These are phyloP conservation scores for Russula vinacea DNA, from an alignment of 768 basidiomycete genomes.

Conservation along the genomic window DNA sequence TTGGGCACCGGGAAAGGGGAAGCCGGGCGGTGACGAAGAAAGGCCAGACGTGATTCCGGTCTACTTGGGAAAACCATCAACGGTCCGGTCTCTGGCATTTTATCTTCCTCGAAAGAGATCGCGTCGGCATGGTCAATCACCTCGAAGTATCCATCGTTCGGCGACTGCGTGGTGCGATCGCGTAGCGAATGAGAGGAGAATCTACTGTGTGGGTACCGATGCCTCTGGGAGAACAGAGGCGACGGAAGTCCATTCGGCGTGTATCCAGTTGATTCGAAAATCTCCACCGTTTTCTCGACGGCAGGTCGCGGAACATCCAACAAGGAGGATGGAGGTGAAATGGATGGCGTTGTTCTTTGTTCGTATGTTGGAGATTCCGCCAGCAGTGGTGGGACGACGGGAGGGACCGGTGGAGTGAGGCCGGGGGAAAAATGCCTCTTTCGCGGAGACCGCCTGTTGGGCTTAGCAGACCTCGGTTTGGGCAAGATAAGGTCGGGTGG, in stretches of 20 bases:
- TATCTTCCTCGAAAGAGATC: background rate
- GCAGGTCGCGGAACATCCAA: background rate
- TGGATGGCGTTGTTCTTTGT: background rate
- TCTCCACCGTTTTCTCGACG: constrained; percentile 1
- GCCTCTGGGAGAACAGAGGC: background rate
- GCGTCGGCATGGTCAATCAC: background rate
- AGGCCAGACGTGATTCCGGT: constrained; percentile 1
- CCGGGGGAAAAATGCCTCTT: background rate
- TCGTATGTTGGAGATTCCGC: background rate
- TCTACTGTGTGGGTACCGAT: background rate
- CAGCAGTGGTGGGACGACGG: background rate
- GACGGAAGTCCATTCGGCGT: background rate
- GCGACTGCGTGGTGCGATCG: background rate
- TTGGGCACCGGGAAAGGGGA: background rate
- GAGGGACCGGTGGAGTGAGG: background rate
- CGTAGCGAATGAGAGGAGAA: background rate
- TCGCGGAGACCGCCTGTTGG: background rate
- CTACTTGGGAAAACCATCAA: background rate
- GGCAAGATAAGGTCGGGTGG: constrained; percentile 20
- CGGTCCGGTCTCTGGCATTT: background rate
- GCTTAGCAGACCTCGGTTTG: background rate
- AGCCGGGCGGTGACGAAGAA: background rate
- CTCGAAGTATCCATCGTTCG: background rate
- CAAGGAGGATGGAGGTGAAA: background rate
- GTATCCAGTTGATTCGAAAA: background rate